These are phyloP conservation scores for Paraphysoderma sedebokerense DNA, from an alignment of 371 early-diverging fungal species.

Conservation along the genomic window DNA sequence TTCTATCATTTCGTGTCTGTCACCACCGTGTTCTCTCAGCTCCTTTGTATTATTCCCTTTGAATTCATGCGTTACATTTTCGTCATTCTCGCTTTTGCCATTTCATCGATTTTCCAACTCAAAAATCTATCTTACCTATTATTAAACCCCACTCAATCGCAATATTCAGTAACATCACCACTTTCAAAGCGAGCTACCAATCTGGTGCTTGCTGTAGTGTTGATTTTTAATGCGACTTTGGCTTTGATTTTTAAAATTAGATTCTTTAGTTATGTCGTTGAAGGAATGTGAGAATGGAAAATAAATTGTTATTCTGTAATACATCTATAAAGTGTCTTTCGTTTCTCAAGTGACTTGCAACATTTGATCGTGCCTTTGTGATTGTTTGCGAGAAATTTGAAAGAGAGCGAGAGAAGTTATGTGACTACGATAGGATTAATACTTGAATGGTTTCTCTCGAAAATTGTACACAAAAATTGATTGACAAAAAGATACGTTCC, in stretches of 20 bases:
- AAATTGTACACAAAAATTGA: no score
- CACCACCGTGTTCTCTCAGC: conserved; percentile 11
- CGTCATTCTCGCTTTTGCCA: conserved; percentile 34
- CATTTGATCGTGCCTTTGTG: no score
- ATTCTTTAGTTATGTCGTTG: conserved; percentile 41
- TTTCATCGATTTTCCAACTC: conserved; percentile 31
- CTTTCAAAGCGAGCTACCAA: conserved; percentile 8
- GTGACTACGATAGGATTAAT: no score
- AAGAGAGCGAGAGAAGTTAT: no score
- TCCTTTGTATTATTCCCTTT: conserved; percentile 46
- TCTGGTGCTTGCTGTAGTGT: conserved; percentile 42
- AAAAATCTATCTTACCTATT: background rate
- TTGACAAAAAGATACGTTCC: no score
- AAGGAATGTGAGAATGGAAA: no score
- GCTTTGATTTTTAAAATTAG: conserved; percentile 59
- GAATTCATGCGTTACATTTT: conserved; percentile 45
- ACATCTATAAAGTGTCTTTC: no score
- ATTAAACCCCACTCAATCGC: background rate
- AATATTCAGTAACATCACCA: background rate
- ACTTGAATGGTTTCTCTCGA: no score
- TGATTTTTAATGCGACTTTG: conserved; percentile 47
- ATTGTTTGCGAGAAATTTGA: no score
- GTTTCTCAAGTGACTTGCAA: no score
- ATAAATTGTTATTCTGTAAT: no score
- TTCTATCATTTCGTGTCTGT: background rate